These are phyloP conservation scores for Malus hybrid DNA, from an alignment of 331 rosid genomes.

Conservation along the genomic window DNA sequence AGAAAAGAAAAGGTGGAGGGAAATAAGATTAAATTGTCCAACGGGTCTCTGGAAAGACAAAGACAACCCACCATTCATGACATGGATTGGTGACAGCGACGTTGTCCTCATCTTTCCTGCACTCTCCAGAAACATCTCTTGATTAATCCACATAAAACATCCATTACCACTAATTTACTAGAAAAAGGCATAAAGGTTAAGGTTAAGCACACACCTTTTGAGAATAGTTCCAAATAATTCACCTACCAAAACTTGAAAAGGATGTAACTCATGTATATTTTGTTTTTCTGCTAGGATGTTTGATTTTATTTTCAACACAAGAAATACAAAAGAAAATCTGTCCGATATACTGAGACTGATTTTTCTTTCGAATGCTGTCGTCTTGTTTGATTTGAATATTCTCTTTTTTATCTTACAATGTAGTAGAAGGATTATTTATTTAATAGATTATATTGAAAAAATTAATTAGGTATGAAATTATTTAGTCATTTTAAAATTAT, in stretches of 20 bases:
- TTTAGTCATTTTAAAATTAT: no score
- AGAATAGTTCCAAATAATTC: not conserved
- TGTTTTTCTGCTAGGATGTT: not conserved
- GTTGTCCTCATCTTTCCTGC: not conserved
- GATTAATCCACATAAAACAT: not conserved
- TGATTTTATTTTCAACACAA: not conserved
- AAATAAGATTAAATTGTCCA: not conserved
- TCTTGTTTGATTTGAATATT: no score
- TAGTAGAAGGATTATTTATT: no score
- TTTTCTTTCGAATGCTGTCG: no score
- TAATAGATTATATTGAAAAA: no score
- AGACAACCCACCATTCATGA: not conserved
- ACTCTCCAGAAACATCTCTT: constrained; percentile 13
- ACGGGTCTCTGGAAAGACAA: not conserved
- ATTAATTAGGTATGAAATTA: no score
- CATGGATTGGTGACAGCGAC: not conserved
- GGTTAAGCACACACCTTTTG: not conserved
- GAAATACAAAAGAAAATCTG: no score
- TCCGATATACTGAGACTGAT: no score
- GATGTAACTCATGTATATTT: not conserved
- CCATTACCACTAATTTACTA: not conserved
- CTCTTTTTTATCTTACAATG: no score
- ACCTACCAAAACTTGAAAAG: not conserved
- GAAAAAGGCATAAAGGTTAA: not conserved
- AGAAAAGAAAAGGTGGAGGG: not conserved